These are phyloP conservation scores for Aspergillus sp. DNA, from an alignment of 2,329 filamentous ascomycete genomes.

Conservation along the genomic window DNA sequence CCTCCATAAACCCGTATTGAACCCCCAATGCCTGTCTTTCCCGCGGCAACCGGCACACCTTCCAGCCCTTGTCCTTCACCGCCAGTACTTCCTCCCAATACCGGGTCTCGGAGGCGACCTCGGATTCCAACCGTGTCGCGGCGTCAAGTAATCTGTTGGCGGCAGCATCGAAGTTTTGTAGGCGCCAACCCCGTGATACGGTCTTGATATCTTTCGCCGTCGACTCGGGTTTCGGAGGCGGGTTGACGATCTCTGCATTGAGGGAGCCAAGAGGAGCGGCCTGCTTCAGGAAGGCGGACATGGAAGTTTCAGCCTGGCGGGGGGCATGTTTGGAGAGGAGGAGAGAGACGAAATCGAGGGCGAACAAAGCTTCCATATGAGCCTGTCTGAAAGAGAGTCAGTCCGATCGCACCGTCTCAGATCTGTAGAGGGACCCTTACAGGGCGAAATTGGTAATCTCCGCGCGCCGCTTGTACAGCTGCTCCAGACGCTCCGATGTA, in stretches of 20 bases:
- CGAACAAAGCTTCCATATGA: slow-evolving; percentile 56
- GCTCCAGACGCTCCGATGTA: slow-evolving; percentile 38
- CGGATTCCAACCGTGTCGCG: slow-evolving; percentile 69
- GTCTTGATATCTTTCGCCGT: slow-evolving; percentile 54
- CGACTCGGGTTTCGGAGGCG: slow-evolving; percentile 58
- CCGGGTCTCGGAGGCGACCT: slow-evolving; percentile 74
- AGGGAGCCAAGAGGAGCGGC: slow-evolving; percentile 72
- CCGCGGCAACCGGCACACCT: slow-evolving; percentile 72
- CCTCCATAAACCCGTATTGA: slow-evolving; percentile 81
- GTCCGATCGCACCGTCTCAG: not conserved
- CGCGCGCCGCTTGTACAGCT: slow-evolving; percentile 44
- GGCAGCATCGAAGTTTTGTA: slow-evolving; percentile 72
- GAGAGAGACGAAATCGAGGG: slow-evolving; percentile 80
- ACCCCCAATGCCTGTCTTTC: slow-evolving; percentile 76
- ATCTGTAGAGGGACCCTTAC: slow-evolving; percentile 26
- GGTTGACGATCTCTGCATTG: slow-evolving; percentile 63
- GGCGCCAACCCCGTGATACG: slow-evolving; percentile 68
- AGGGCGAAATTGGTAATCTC: slow-evolving; percentile 45
- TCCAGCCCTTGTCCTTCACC: slow-evolving; percentile 83
- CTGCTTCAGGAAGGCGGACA: slow-evolving; percentile 69
- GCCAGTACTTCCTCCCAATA: slow-evolving; percentile 88
- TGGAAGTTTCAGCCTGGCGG: slow-evolving; percentile 64
- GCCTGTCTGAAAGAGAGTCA: slow-evolving; percentile 33
- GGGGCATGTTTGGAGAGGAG: slow-evolving; percentile 80
- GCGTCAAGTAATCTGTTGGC: slow-evolving; percentile 72